Percentiles rank a stretch among this genome's conserved stretches.
Evolutionary conservation across 306 rosid genomes (phyloP).

Genomic region (Vachellia collinsii): DNA sequence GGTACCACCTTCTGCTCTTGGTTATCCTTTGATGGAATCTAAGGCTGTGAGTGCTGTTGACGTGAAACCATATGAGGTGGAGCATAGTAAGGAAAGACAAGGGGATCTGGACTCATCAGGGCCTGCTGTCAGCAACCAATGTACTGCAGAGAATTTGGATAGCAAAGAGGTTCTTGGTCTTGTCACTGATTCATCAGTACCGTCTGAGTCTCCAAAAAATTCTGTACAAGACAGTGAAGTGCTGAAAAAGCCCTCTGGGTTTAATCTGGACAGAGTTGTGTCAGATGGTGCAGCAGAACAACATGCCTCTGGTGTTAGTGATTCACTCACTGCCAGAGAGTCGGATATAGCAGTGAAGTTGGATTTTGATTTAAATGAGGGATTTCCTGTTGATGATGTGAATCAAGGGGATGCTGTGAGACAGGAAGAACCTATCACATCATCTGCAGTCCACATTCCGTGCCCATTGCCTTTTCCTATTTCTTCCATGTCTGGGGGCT

Average conservation of each 20-base stretch:
- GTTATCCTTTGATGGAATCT: slow-evolving; percentile 31
- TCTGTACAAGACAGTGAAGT: slow-evolving; percentile 37
- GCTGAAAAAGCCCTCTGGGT: slow-evolving; percentile 36
- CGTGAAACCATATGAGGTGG: slow-evolving; percentile 20
- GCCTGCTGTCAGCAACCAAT: slow-evolving; percentile 31
- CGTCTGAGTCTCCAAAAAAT: slow-evolving; percentile 30
- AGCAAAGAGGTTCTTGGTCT: slow-evolving; percentile 35
- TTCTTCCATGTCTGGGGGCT: slow-evolving; percentile 64
- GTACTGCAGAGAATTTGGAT: slow-evolving; percentile 33
- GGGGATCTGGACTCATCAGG: slow-evolving; percentile 37
- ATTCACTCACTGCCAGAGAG: slow-evolving; percentile 36
- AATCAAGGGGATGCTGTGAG: slow-evolving; percentile 61
- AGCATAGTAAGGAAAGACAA: slow-evolving; percentile 28
- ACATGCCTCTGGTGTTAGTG: slow-evolving; percentile 35
- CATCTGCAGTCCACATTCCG: slow-evolving; percentile 58
- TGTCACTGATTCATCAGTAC: slow-evolving; percentile 30
- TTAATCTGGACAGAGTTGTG: slow-evolving; percentile 39
- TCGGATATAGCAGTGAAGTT: slow-evolving; percentile 58
- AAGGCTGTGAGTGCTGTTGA: slow-evolving; percentile 22
- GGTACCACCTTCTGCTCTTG: slow-evolving; percentile 36
- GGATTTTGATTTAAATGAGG: slow-evolving; percentile 94
- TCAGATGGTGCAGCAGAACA: slow-evolving; percentile 47
- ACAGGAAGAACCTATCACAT: slow-evolving; percentile 50
- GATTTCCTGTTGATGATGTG: slow-evolving; percentile 77
- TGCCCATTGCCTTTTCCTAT: slow-evolving; percentile 65